Percentiles rank a stretch among this genome's conserved stretches.
Conservation (phyloP, 179 eudicot species). For the Silene coronaria region DNA sequence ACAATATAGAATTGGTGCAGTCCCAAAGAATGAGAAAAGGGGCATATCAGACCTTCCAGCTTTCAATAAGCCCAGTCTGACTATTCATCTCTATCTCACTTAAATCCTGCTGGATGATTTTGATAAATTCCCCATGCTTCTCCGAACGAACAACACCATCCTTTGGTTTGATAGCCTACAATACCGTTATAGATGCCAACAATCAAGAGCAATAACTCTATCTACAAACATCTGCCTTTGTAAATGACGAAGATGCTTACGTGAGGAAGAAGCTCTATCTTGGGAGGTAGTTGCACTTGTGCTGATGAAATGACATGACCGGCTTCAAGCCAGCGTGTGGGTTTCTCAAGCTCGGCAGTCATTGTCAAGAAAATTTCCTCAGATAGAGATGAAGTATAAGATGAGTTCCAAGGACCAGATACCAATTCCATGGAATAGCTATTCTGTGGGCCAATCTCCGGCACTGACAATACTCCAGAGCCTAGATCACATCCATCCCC, state of each 20-base stretch:
- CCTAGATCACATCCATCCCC: constrained; percentile 87
- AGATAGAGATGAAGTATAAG: constrained; percentile 51
- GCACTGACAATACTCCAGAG: constrained; percentile 53
- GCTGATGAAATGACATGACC: constrained; percentile 73
- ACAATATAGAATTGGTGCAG: background rate
- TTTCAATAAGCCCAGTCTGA: constrained; percentile 56
- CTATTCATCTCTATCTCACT: constrained; percentile 61
- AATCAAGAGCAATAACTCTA: constrained; percentile 7
- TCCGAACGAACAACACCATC: constrained; percentile 37
- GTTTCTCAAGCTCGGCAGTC: constrained; percentile 44
- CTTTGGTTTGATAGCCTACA: constrained; percentile 45
- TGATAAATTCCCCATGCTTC: constrained; percentile 44
- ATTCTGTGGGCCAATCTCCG: constrained; percentile 53
- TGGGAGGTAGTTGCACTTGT: constrained; percentile 68
- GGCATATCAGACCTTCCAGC: constrained; percentile 68
- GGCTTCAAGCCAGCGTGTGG: constrained; percentile 75
- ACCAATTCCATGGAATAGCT: constrained; percentile 49
- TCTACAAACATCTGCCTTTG: constrained; percentile 1
- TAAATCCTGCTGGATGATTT: constrained; percentile 34
- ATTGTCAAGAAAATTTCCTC: constrained; percentile 69
- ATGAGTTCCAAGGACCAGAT: constrained; percentile 66
- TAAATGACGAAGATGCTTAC: constrained; percentile 32
- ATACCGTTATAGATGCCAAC: background rate
- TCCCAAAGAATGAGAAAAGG: background rate
- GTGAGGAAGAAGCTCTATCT: constrained; percentile 39